These are phyloP conservation scores for Diaporthe citrichinensis DNA, from an alignment of 2,329 filamentous ascomycete genomes.

Conservation along the genomic window DNA sequence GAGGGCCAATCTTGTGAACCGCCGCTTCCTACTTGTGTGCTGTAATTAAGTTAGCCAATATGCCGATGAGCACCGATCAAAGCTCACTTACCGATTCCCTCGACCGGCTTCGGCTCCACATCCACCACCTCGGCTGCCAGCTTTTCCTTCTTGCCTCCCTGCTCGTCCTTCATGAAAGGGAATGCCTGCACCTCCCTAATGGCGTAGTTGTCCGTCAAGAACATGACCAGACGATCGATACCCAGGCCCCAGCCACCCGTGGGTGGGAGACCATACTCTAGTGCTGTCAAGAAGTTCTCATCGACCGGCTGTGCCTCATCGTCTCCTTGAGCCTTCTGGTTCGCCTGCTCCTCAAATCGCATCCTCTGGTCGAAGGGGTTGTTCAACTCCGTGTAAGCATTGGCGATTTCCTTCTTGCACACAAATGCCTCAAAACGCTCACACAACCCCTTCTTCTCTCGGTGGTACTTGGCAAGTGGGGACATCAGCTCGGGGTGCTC, in stretches of 20 bases:
- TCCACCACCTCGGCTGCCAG: constrained; percentile 53
- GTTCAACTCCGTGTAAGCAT: constrained; percentile 88
- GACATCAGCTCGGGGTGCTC: constrained; percentile 89
- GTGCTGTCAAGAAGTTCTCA: constrained; percentile 71
- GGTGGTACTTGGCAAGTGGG: constrained; percentile 95
- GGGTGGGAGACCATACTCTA: constrained; percentile 83
- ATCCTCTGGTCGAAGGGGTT: constrained; percentile 95
- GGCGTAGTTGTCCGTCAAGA: constrained; percentile 93
- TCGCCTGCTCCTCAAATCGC: constrained; percentile 93
- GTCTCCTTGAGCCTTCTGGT: constrained; percentile 96
- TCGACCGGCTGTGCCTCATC: constrained; percentile 97
- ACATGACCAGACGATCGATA: constrained; percentile 94
- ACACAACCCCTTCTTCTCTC: constrained; percentile 84
- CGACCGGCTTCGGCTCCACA: constrained; percentile 52
- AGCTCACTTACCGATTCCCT: constrained; percentile 52
- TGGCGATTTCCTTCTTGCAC: constrained; percentile 96
- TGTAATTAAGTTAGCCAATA: neutral
- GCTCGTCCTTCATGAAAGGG: constrained; percentile 96
- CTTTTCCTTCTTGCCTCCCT: constrained; percentile 55
- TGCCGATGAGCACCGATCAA: neutral
- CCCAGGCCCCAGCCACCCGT: constrained; percentile 98
- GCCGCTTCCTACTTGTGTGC: constrained; percentile 34
- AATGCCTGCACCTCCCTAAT: constrained; percentile 98
- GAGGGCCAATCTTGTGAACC: neutral
- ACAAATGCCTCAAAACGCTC: constrained; percentile 99